phyloP scores from a whole-genome alignment of 225 moss, liverwort and hornwort species.

The Physcomitrellopsis africana region DNA sequence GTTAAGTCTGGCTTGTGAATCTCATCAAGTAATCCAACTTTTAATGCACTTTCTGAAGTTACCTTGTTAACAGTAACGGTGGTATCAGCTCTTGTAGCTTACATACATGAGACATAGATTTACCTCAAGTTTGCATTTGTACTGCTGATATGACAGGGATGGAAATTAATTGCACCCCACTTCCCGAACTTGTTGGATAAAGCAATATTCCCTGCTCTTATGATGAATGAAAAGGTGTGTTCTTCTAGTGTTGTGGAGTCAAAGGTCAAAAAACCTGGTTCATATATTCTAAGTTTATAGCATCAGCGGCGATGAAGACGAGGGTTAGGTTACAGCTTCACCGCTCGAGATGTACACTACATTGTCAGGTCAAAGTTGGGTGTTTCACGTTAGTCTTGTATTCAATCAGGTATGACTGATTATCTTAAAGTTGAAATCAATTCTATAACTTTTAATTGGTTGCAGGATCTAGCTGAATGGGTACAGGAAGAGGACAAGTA shows the following conservation, averaged over 20 bases:
- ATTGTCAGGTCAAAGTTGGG: too few relatives aligned
- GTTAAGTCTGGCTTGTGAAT: too few relatives aligned
- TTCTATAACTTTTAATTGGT: neutral
- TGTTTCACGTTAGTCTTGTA: too few relatives aligned
- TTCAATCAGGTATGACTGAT: too few relatives aligned
- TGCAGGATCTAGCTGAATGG: conserved; percentile 68
- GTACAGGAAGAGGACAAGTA: conserved; percentile 62
- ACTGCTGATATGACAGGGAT: conserved; percentile 29
- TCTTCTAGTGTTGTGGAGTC: neutral
- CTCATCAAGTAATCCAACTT: too few relatives aligned
- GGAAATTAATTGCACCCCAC: conserved; percentile 57
- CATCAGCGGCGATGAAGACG: too few relatives aligned
- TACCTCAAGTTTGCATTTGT: neutral
- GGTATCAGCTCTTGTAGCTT: neutral
- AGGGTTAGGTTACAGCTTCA: too few relatives aligned
- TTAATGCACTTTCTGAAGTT: too few relatives aligned
- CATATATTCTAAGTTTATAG: neutral
- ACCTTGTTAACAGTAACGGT: neutral
- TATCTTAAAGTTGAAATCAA: neutral
- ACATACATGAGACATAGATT: neutral
- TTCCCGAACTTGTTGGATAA: conserved; percentile 57
- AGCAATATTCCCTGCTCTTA: conserved; percentile 66
- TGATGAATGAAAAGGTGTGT: conserved; percentile 54
- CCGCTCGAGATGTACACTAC: too few relatives aligned
- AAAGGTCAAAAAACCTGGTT: neutral